Evolutionary conservation across 768 basidiomycete genomes (phyloP), one percentile per base, ranked within the genome.

Genomic region (Cystobasidium tubakii): DNA sequence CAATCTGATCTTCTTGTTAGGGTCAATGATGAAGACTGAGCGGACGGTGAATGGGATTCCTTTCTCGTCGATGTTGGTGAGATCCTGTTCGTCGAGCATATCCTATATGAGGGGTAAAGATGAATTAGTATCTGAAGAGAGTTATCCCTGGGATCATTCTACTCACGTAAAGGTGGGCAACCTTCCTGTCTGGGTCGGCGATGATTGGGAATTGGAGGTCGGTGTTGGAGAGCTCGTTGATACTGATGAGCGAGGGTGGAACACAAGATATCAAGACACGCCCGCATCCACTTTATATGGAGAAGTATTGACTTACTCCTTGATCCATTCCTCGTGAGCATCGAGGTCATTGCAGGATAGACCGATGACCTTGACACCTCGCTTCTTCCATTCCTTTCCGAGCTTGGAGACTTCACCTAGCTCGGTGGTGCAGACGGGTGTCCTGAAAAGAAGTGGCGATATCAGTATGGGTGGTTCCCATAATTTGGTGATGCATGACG

Each of bases 1-100:
- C 78, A 96, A 83, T 75, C 95, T 90, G 80, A 99, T 96, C 79
- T 87, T 85, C 84, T 96, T 92, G 84, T 91, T 92, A 55, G 96
- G 94, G 83, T 99, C 96, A 79, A 99, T 92, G 77, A 99, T 84
- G 82, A 95, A 99, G 75, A 99, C 96, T 9, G 92, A 96, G 74
- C 96, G 89, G 82, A 99, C 92, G 62, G 96, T 99, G 85, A 97
- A 92, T 25, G 96, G 96, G 54, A 97, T 85, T 60, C 75, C 82
- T 76, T 81, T 82, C 70, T 80, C 80, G 76, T 84, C 83, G 73
- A 83, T 81, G 77, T 83, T 99, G 69, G 92, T 94, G 53, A 88
- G 86, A 82, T 99, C 96, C 82, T 93, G 91, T 80, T 90, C 86
- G 81, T 98, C 96, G 73, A 98, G 85, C 95, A 97, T 97, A 80